Percentiles rank a stretch among this genome's conserved stretches.
Evolutionary conservation across 805 yeast species (phyloP).

Genomic region (Sugiyamaella floridensis): DNA sequence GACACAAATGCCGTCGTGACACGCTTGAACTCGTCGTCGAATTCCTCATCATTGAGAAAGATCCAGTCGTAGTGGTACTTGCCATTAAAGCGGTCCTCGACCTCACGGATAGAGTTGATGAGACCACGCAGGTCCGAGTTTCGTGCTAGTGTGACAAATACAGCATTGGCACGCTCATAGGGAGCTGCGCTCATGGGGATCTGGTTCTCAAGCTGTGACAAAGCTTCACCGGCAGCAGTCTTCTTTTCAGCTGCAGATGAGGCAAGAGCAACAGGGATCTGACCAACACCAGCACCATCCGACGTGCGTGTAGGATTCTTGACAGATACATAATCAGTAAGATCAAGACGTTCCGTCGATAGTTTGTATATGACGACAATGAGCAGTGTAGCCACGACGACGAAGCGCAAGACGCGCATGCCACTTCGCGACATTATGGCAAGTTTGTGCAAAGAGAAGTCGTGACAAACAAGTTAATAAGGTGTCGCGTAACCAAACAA

Average conservation of each 20-base stretch:
- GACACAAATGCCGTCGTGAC: conserved; percentile 48
- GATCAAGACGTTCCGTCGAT: conserved; percentile 22
- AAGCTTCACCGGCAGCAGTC: conserved; percentile 7
- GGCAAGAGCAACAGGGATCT: not conserved
- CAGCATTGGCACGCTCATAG: conserved; percentile 34
- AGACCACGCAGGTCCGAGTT: conserved; percentile 56
- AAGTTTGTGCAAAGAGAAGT: too few relatives aligned
- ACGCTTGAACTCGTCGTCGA: conserved; percentile 60
- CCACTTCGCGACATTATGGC: conserved; percentile 31
- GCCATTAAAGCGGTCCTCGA: conserved; percentile 75
- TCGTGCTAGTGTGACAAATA: conserved; percentile 55
- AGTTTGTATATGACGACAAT: conserved; percentile 30
- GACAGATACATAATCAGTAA: conserved; percentile 18
- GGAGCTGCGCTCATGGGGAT: conserved; percentile 5
- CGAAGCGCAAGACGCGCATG: conserved; percentile 30
- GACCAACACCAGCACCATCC: conserved; percentile 10
- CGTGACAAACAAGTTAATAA: too few relatives aligned
- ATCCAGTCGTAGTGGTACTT: conserved; percentile 86
- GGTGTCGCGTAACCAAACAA: too few relatives aligned
- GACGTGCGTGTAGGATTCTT: conserved; percentile 9
- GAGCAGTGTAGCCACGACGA: conserved; percentile 28
- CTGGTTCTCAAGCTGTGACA: too few relatives aligned
- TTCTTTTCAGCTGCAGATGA: too few relatives aligned
- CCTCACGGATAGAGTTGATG: conserved; percentile 53
- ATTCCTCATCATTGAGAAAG: conserved; percentile 75